These are phyloP conservation scores for Quambalaria eucalypti DNA, from an alignment of 1,284 basidiomycete species.

Conservation along the genomic window DNA sequence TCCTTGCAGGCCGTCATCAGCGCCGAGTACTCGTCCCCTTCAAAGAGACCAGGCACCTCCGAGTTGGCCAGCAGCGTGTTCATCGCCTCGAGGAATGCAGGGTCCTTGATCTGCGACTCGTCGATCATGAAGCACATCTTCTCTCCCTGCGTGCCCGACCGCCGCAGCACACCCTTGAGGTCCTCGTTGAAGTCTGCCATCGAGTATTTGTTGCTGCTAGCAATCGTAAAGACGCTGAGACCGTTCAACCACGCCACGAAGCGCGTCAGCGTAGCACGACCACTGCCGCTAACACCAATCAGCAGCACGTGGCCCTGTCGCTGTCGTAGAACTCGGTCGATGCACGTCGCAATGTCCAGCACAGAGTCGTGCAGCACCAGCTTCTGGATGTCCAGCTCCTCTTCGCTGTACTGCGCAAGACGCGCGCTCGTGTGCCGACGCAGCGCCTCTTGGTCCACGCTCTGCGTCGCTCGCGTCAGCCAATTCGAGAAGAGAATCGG, in stretches of 20 bases:
- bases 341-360: slow-evolving; percentile 88
- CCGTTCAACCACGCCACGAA: slow-evolving; percentile 99
- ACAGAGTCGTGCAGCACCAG: slow-evolving; percentile 98
- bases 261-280: slow-evolving; percentile 94
- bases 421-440: slow-evolving; percentile 95
- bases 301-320: slow-evolving; percentile 90
- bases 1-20: slow-evolving; percentile 98
- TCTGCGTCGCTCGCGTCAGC: slow-evolving; percentile 95
- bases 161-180: slow-evolving; percentile 79
- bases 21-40: slow-evolving; percentile 76
- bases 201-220: slow-evolving; percentile 96
- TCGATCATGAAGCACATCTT: slow-evolving; percentile 99
- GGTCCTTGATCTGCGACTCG: slow-evolving; percentile 95
- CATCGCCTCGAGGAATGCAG: slow-evolving; percentile 97
- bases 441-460: slow-evolving; percentile 83
- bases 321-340: slow-evolving; percentile 98
- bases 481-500: slow-evolving; percentile 98
- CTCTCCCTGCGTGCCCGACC: slow-evolving; percentile 93
- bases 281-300: slow-evolving; percentile 94
- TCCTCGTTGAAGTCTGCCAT: slow-evolving; percentile 98
- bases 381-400: slow-evolving; percentile 80
- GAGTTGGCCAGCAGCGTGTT: slow-evolving; percentile 97
- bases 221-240: slow-evolving; percentile 95
- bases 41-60: slow-evolving; percentile 95
- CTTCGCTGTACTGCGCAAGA: slow-evolving; percentile 58